Evolutionary conservation across 2,329 filamentous ascomycete species (phyloP), one percentile per base, ranked within the genome.

Genomic region (Cephalotrichum gorgonifer): DNA sequence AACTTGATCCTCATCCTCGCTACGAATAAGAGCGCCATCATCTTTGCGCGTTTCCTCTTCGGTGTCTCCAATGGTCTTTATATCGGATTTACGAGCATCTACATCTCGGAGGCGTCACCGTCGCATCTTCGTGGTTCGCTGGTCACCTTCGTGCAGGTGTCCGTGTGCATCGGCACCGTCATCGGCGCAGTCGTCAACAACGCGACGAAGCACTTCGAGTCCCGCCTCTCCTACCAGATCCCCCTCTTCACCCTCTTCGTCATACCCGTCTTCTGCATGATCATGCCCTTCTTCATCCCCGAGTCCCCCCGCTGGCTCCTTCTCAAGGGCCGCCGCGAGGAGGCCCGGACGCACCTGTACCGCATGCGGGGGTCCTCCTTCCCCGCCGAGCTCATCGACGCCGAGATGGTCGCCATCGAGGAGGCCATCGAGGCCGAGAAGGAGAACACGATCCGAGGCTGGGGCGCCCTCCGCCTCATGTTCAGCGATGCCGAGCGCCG

Each of bases 21-120:
- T 12, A 49, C 50, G 22, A 53, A 51, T 27, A 46, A 51, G 41
- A 50, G 48, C 47, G 45, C 45, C 22, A 41, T 48, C 14, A 42
- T 48, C 30, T 45, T 54, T 30, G 50, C 46, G 4, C 50, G 52
- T n/a, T 50, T 54, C 30, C 23, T 54, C 27, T 45, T 51, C 25
- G 52, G 52, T 22, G 42, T 52, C 43, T 52, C 50, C 8, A 52
- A 52, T 28, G 50, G 50, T 35, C 47, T 51, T 25, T 51, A 43
- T 22, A 49, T 52, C 25, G 47, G 45, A 2, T 48, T 52, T 30
- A 50, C 49, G 3, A 52, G 44, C 41, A 45, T 54, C 9, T 54
- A 54, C 30, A 52, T 52, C 42, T 50, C 48, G 25, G 50, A 54
- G 26, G 46, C 45, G 8, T 43, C 51, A 12, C 50, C 50, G 3